phyloP scores from a whole-genome alignment of 2,329 filamentous ascomycete genomes.

The Hypocreales sp. region DNA sequence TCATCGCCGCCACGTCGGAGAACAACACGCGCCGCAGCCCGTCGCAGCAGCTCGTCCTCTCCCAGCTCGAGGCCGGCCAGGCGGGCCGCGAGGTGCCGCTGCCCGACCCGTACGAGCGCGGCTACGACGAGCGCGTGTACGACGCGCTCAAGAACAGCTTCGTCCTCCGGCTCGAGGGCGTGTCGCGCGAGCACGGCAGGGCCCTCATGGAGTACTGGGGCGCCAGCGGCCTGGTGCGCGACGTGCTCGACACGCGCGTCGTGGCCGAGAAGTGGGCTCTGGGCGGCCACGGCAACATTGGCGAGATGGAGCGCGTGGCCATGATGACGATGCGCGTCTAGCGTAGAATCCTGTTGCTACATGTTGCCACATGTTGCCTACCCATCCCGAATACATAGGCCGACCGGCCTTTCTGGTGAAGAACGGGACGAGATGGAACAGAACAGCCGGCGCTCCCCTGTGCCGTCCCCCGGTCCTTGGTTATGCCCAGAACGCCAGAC shows the following conservation, averaged over 20 bases:
- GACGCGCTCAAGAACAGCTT: conserved; percentile 32
- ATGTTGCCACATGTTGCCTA: too few relatives aligned
- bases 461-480: too few relatives aligned
- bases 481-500: too few relatives aligned
- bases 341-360: too few relatives aligned
- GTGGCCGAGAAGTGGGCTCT: conserved; percentile 76
- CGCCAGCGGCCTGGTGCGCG: conserved; percentile 62
- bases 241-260: conserved; percentile 50
- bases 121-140: conserved; percentile 42
- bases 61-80: conserved; percentile 32
- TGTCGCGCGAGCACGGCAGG: conserved; percentile 61
- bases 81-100: conserved; percentile 20
- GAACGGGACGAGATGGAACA: too few relatives aligned
- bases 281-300: conserved; percentile 65
- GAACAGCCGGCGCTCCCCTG: too few relatives aligned
- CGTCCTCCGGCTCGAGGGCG: conserved; percentile 44
- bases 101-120: conserved; percentile 36
- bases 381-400: too few relatives aligned
- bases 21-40: conserved; percentile 52
- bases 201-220: conserved; percentile 89
- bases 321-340: conserved; percentile 32
- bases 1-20: conserved; percentile 59
- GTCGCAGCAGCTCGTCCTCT: conserved; percentile 54
- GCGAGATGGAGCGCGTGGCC: conserved; percentile 63
- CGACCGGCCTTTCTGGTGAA: too few relatives aligned